phyloP scores from a whole-genome alignment of 352 stramenopile genomes.

The Plasmopara halstedii region DNA sequence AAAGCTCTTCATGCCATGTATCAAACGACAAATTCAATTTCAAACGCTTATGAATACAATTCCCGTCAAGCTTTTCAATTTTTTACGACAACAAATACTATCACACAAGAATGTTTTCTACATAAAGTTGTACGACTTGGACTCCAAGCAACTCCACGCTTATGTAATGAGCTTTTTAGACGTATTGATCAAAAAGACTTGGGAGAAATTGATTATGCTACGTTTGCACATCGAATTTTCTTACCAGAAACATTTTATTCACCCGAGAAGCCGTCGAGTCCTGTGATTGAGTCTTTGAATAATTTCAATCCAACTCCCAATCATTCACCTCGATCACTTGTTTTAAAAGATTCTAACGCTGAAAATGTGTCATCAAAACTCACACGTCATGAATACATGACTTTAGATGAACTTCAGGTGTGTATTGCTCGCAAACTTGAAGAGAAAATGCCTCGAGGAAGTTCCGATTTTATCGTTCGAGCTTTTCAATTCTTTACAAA shows the following conservation, averaged over 20 bases:
- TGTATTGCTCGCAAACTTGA: slow-evolving; percentile 57
- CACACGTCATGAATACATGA: slow-evolving; percentile 42
- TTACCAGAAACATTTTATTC: slow-evolving; percentile 32
- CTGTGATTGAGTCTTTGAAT: not conserved
- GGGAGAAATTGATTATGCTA: slow-evolving; percentile 54
- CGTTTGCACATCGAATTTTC: slow-evolving; percentile 54
- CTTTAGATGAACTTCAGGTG: slow-evolving; percentile 42
- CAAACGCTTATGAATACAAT: slow-evolving; percentile 48
- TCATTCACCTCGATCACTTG: slow-evolving; percentile 1
- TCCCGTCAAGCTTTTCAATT: slow-evolving; percentile 61
- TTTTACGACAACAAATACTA: slow-evolving; percentile 72
- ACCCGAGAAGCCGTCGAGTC: slow-evolving; percentile 2
- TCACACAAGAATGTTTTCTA: slow-evolving; percentile 59
- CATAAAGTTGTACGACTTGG: slow-evolving; percentile 55
- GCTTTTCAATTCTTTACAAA: slow-evolving; percentile 67
- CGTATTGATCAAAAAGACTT: slow-evolving; percentile 58
- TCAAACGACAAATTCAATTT: slow-evolving; percentile 26
- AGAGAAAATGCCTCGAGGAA: slow-evolving; percentile 37
- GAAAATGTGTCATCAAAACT: not conserved
- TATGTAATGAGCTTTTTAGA: slow-evolving; percentile 52
- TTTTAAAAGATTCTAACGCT: slow-evolving; percentile 1
- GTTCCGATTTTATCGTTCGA: slow-evolving; percentile 43
- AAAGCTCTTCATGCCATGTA: slow-evolving; percentile 42
- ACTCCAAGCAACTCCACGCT: slow-evolving; percentile 28
- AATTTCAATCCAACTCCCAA: not conserved